Evolutionary conservation across 768 basidiomycete species (phyloP).

Genomic region (Cubamyces sp.): DNA sequence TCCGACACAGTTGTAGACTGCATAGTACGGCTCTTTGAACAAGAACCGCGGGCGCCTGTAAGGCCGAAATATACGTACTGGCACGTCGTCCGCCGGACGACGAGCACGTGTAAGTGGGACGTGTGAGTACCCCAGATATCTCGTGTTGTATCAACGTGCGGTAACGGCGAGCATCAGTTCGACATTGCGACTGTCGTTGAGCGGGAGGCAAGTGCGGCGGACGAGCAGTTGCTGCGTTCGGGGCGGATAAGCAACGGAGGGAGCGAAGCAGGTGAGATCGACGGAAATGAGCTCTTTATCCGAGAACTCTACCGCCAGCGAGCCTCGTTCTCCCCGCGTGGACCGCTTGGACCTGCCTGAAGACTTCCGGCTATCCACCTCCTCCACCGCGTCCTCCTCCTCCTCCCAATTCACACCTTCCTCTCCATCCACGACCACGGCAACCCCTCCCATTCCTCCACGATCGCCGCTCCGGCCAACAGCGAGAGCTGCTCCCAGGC

Average conservation of each 20-base stretch:
- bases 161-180: not conserved
- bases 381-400: slow-evolving; percentile 23
- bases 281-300: slow-evolving; percentile 31
- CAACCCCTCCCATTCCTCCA: slow-evolving; percentile 33
- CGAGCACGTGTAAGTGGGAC: slow-evolving; percentile 20
- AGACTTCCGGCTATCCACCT: slow-evolving; percentile 28
- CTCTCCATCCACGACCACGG: slow-evolving; percentile 27
- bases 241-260: slow-evolving; percentile 25
- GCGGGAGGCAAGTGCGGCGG: slow-evolving; percentile 7
- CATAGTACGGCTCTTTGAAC: too few species aligned
- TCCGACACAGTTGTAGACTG: too few species aligned
- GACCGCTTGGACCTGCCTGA: slow-evolving; percentile 24
- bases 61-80: not conserved
- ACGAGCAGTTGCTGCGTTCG: slow-evolving; percentile 11
- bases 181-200: not conserved
- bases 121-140: slow-evolving; percentile 16
- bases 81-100: slow-evolving; percentile 10
- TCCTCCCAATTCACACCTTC: slow-evolving; percentile 25
- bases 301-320: slow-evolving; percentile 27
- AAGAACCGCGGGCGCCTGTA: not conserved
- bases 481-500: slow-evolving; percentile 6
- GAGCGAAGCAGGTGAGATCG: slow-evolving; percentile 17
- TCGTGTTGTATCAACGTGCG: not conserved
- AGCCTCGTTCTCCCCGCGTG: slow-evolving; percentile 42
- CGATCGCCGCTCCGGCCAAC: slow-evolving; percentile 38